Evolutionary conservation across 805 yeast genomes (phyloP).

Genomic region (Hanseniaspora pseudoguilliermondii): DNA sequence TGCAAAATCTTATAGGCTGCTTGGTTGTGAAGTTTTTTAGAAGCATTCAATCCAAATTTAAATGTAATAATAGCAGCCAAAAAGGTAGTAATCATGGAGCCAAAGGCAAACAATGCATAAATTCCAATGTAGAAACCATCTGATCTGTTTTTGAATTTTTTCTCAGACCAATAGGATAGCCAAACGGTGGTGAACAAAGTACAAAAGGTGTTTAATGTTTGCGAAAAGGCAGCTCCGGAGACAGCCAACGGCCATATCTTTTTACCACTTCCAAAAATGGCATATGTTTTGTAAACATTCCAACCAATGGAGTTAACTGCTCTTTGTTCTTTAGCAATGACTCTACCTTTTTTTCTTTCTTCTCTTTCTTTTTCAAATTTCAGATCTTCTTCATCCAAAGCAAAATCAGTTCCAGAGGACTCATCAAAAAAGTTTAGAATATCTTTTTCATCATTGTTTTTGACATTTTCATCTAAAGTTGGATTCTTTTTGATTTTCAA

Average conservation of each 20-base stretch:
- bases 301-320: conserved; percentile 30
- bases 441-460: background rate
- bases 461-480: background rate
- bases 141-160: conserved; percentile 36
- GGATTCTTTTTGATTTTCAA: background rate
- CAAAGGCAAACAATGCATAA: conserved; percentile 47
- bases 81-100: conserved; percentile 33
- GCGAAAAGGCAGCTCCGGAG: conserved; percentile 21
- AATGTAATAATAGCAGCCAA: conserved; percentile 36
- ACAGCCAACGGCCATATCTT: conserved; percentile 23
- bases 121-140: conserved; percentile 60
- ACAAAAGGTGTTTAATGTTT: conserved; percentile 35
- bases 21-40: conserved; percentile 44
- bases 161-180: conserved; percentile 70
- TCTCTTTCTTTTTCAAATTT: conserved; percentile 7
- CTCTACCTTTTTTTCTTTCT: conserved; percentile 13
- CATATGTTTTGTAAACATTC: conserved; percentile 27
- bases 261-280: conserved; percentile 31
- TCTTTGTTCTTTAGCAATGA: conserved; percentile 25
- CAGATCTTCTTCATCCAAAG: background rate
- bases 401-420: conserved; percentile 5
- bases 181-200: conserved; percentile 55
- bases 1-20: conserved; percentile 52
- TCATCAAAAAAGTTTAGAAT: background rate
- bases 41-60: conserved; percentile 41